Evolutionary conservation across 306 rosid species (phyloP).

Genomic region (Neltuma alba): DNA sequence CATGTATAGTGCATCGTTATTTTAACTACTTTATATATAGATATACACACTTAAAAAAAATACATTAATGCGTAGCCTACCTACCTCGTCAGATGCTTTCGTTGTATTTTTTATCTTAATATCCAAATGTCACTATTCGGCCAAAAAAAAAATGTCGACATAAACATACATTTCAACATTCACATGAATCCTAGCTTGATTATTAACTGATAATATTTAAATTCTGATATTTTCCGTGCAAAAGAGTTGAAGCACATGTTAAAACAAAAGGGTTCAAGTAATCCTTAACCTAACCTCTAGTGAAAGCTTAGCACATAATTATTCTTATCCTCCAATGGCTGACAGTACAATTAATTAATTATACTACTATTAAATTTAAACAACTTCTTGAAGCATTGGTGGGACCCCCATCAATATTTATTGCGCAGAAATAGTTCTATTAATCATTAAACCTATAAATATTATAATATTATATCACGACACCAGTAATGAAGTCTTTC

Average conservation of each 20-base stretch:
- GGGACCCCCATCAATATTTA: slow-evolving; percentile 23
- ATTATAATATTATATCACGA: background rate
- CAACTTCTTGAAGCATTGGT: background rate
- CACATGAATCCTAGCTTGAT: background rate
- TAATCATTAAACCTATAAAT: background rate
- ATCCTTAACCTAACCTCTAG: slow-evolving; percentile 48
- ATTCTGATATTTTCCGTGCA: background rate
- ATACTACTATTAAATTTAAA: background rate
- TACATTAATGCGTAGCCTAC: no score
- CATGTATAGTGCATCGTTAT: no score
- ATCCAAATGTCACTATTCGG: no score
- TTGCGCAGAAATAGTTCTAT: background rate
- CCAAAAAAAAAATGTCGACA: no score
- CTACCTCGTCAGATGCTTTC: no score
- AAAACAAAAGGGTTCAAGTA: slow-evolving; percentile 15
- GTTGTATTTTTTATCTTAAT: no score
- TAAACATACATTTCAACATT: background rate
- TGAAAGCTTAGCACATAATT: slow-evolving; percentile 44
- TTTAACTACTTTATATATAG: no score
- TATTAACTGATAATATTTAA: background rate
- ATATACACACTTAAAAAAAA: no score
- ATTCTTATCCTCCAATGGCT: slow-evolving; percentile 32
- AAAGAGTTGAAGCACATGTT: background rate
- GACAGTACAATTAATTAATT: background rate
- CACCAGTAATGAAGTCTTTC: background rate